These are phyloP conservation scores for Serendipita indica DNA, from an alignment of 768 basidiomycete species.

Conservation along the genomic window DNA sequence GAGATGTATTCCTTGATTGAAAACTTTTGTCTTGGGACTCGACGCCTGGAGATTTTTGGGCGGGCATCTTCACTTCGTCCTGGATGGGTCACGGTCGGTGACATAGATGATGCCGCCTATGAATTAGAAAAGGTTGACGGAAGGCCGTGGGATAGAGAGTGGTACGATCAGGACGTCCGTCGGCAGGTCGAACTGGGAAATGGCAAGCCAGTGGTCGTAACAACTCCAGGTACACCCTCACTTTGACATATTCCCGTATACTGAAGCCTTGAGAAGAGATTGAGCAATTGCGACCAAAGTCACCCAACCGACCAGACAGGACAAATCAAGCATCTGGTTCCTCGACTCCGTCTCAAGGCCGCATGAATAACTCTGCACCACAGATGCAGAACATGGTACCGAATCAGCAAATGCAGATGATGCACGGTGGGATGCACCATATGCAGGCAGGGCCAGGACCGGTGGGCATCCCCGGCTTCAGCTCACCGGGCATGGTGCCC, in stretches of 20 bases:
- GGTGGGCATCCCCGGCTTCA: not conserved
- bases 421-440: conserved; percentile 7
- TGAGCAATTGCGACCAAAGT: conserved; percentile 72
- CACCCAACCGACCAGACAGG: conserved; percentile 30
- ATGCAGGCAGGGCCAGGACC: too few relatives aligned
- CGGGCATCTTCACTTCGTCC: conserved; percentile 51
- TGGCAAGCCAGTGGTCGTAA: conserved; percentile 51
- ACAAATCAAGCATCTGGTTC: conserved; percentile 8
- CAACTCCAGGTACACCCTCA: conserved; percentile 31
- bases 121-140: conserved; percentile 17
- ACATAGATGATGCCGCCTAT: conserved; percentile 30
- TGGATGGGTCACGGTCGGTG: conserved; percentile 78
- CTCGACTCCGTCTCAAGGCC: conserved; percentile 10
- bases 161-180: conserved; percentile 33
- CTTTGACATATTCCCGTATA: conserved; percentile 9
- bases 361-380: conserved; percentile 14
- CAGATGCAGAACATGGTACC: conserved; percentile 16
- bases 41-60: conserved; percentile 84
- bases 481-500: not conserved
- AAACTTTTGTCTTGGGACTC: conserved; percentile 89
- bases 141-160: conserved; percentile 13
- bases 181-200: conserved; percentile 37
- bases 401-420: conserved; percentile 17
- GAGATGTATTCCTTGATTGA: conserved; percentile 94
- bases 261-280: conserved; percentile 37